A percentile compares a stretch with the other conserved stretches of the same genome.
These are phyloP conservation scores for Blastobotrys petasosporus DNA, from an alignment of 1,139 yeast genomes.

Conservation along the genomic window DNA sequence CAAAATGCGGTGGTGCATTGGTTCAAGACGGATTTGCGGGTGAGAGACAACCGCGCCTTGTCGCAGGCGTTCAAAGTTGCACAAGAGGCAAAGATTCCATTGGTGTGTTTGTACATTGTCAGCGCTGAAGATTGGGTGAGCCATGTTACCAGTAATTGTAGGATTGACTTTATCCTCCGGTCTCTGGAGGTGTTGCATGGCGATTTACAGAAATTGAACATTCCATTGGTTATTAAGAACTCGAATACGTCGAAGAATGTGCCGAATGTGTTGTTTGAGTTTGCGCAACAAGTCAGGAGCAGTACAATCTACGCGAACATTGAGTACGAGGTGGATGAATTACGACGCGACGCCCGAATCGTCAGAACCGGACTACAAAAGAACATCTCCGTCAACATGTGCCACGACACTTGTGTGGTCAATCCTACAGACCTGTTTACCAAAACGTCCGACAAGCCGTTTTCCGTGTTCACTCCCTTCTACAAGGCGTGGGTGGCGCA, in stretches of 20 bases:
- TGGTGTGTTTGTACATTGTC: slow-evolving; percentile 39
- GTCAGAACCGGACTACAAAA: slow-evolving; percentile 20
- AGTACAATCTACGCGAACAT: slow-evolving; percentile 40
- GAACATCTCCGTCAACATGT: slow-evolving; percentile 29
- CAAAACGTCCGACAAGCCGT: slow-evolving; percentile 41
- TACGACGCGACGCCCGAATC: slow-evolving; percentile 36
- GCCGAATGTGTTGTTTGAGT: slow-evolving; percentile 12
- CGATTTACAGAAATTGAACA: slow-evolving; percentile 33
- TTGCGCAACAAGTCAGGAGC: slow-evolving; percentile 26
- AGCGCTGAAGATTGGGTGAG: slow-evolving; percentile 39
- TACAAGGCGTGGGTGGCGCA: slow-evolving; percentile 42
- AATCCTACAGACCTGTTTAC: slow-evolving; percentile 42
- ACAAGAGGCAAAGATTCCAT: slow-evolving; percentile 26
- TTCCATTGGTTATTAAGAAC: slow-evolving; percentile 39
- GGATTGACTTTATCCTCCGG: slow-evolving; percentile 37
- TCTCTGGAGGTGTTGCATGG: slow-evolving; percentile 33
- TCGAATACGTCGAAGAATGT: slow-evolving; percentile 29
- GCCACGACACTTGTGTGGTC: slow-evolving; percentile 47
- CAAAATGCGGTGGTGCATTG: slow-evolving; percentile 36
- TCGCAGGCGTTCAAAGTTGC: slow-evolving; percentile 35
- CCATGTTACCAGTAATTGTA: slow-evolving; percentile 43
- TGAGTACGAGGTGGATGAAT: slow-evolving; percentile 50
- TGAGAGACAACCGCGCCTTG: slow-evolving; percentile 40
- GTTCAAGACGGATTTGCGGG: slow-evolving; percentile 42
- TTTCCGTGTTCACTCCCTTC: slow-evolving; percentile 51